phyloP scores from a whole-genome alignment of 2,329 filamentous ascomycete genomes.

The Nemania diffusa region DNA sequence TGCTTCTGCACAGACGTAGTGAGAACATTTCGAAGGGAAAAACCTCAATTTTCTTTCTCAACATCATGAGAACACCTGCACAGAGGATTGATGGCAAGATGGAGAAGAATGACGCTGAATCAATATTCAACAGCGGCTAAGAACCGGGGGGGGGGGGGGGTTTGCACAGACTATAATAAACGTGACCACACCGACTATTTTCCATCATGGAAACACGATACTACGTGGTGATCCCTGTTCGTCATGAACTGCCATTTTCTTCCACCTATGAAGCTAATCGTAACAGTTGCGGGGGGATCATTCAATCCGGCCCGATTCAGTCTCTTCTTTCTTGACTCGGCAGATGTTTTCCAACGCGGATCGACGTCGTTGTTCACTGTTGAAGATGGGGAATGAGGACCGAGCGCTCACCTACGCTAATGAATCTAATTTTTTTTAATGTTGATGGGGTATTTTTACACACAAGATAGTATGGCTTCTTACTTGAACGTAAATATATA shows the following conservation, averaged over 20 bases:
- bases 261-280: not conserved
- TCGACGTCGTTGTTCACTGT: not conserved
- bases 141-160: not conserved
- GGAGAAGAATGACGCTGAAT: not conserved
- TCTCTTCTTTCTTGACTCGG: not conserved
- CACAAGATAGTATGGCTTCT: not conserved
- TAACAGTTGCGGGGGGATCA: not conserved
- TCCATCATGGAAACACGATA: not conserved
- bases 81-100: not conserved
- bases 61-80: not conserved
- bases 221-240: not conserved
- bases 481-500: not conserved
- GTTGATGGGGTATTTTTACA: no score
- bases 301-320: not conserved
- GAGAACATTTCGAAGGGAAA: not conserved
- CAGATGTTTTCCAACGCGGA: not conserved
- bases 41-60: not conserved
- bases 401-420: not conserved
- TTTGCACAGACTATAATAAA: slow-evolving; percentile 1
- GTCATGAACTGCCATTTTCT: not conserved
- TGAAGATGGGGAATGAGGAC: not conserved
- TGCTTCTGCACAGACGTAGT: not conserved
- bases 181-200: not conserved
- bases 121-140: not conserved
- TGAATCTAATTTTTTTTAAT: not conserved